Base-by-base conservation (phyloP, 164 flowering plant species). In the Sextonia rubra region DNA sequence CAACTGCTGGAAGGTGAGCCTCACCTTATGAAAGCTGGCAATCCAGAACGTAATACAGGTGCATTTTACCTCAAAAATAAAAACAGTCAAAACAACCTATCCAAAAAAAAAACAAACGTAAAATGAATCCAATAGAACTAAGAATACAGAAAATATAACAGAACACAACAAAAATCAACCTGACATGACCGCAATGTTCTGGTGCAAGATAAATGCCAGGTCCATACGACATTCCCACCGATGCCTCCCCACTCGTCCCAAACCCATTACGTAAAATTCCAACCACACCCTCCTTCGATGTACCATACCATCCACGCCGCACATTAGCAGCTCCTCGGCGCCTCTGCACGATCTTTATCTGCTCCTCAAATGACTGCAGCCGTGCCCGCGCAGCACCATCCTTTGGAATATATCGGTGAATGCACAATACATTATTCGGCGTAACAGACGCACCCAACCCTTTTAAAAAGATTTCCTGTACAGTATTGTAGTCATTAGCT, bases 241-340 rank as follows among this genome's bases (percentile, higher is more conserved):
- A 37, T 9, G 73, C 72, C 47, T 27, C 64, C 49, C 22, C 17
- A 30, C n/a, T 49, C 6, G 14, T 22, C 20, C 75, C 75, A 71
- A 80, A 68, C 27, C 82, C 79, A 77, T 76, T 60, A 14, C 30
- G 64, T 64, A 77, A 69, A 64, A 77, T 26, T 23, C 70, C 76
- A 22, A 62, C 29, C 17, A 76, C 24, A 55, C 70, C 72, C 52
- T 73, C 70, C 56, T 55, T 64, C 0, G 79, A 73, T 47, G 75
- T 70, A 29, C 77, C 75, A 58, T 76, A 65, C 82, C 82, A 80
- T 20, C 74, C 82, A 26, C 37, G 73, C 23, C 56, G 71, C 12
- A 80, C 66, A 76, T 80, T 80, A 69, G 82, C 69, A 56, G 73
- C 70, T 27, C 82, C 82, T 48, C 79, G 82, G 63, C 47, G 63